These are phyloP conservation scores for Umbilicaria muhlenbergii DNA, from an alignment of 495 filamentous ascomycete genomes.

Conservation along the genomic window DNA sequence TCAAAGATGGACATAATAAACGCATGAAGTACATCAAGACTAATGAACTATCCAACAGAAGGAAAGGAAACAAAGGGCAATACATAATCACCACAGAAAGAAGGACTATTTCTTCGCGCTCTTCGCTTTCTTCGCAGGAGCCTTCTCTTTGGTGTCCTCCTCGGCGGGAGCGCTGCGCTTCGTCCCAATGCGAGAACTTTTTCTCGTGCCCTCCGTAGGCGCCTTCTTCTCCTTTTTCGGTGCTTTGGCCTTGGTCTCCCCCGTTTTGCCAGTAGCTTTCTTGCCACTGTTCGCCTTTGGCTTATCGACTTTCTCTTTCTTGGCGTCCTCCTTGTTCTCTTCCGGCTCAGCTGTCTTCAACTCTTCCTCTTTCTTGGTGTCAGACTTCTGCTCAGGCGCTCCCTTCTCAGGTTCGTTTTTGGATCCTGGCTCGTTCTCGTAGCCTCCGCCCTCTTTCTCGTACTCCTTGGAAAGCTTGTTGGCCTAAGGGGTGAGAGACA, in stretches of 20 bases:
- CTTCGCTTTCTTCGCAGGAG: constrained; percentile 33
- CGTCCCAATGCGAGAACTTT: constrained; percentile 14
- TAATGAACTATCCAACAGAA: no score
- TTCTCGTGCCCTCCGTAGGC: constrained; percentile 11
- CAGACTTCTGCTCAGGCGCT: constrained; percentile 24
- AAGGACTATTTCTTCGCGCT: constrained; percentile 9
- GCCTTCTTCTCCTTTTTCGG: constrained; percentile 14
- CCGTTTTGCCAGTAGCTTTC: constrained; percentile 15
- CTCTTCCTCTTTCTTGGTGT: constrained; percentile 12
- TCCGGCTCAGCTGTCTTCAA: constrained; percentile 7
- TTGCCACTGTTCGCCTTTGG: constrained; percentile 17
- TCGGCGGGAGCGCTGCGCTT: constrained; percentile 14
- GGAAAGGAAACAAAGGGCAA: no score
- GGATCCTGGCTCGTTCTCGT: constrained; percentile 33
- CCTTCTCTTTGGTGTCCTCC: constrained; percentile 6
- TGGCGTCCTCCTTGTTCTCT: constrained; percentile 1
- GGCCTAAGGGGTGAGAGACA: constrained; percentile 13
- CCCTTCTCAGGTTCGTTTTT: constrained; percentile 37
- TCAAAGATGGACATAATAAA: no score
- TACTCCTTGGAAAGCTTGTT: constrained; percentile 38
- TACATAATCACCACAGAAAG: not conserved
- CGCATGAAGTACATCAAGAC: no score
- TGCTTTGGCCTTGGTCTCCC: constrained; percentile 13
- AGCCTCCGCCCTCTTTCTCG: constrained; percentile 33
- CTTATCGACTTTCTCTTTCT: constrained; percentile 11